These are phyloP conservation scores for Cucurbitaria berberidis DNA, from an alignment of 2,329 filamentous ascomycete species.

Conservation along the genomic window DNA sequence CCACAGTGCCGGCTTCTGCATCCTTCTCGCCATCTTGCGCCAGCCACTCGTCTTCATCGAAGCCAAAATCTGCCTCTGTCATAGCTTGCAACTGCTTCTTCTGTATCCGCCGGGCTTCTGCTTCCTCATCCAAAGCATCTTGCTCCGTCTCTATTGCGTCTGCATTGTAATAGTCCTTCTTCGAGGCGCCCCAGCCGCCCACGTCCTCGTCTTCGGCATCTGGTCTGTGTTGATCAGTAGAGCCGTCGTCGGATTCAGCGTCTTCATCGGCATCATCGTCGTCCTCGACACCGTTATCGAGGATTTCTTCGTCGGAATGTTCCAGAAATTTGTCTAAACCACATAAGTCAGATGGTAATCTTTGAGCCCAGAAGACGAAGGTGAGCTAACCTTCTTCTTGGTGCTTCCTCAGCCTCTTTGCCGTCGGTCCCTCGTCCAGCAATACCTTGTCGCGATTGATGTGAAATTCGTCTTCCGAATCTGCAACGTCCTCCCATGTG, in stretches of 20 bases:
- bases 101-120: conserved; percentile 84
- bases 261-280: conserved; percentile 54
- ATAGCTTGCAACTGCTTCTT: conserved; percentile 89
- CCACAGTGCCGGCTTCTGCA: conserved; percentile 59
- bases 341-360: conserved; percentile 5
- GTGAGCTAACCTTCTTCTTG: conserved; percentile 66
- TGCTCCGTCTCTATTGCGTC: conserved; percentile 75
- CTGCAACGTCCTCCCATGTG: conserved; percentile 82
- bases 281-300: conserved; percentile 58
- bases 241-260: conserved; percentile 42
- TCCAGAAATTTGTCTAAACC: conserved; percentile 62
- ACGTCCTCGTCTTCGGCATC: conserved; percentile 62
- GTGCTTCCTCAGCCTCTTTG: conserved; percentile 75
- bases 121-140: conserved; percentile 87
- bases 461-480: conserved; percentile 94
- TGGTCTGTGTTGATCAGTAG: conserved; percentile 36
- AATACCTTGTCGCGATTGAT: conserved; percentile 84
- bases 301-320: conserved; percentile 67
- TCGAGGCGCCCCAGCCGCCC: conserved; percentile 85
- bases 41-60: conserved; percentile 88
- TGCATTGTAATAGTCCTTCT: conserved; percentile 90
- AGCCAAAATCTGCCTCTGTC: conserved; percentile 90
- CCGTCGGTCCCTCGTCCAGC: conserved; percentile 79
- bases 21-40: conserved; percentile 58
- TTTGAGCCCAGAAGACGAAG: background rate